Conservation (phyloP, 2,329 filamentous ascomycete species). For the Epichloe coenophiala region DNA sequence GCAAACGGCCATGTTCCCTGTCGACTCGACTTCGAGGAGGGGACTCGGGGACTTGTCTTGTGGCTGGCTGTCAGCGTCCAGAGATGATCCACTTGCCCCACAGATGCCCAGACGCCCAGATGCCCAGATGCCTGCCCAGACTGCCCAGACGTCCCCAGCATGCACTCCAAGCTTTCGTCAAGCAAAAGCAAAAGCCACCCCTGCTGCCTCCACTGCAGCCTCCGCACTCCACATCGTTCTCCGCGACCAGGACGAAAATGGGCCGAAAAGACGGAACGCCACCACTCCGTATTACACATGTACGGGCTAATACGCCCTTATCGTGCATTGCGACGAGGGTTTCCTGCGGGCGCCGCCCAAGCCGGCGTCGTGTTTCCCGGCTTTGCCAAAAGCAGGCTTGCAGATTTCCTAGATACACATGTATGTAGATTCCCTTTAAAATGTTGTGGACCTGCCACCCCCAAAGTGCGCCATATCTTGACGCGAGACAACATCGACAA, state of each 20-base stretch:
- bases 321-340: neutral
- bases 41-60: too few relatives aligned
- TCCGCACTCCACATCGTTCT: conserved; percentile 6
- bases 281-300: neutral
- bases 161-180: neutral
- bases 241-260: conserved; percentile 4
- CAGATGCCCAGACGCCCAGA: neutral
- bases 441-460: conserved; percentile 1
- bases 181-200: neutral
- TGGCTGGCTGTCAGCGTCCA: neutral
- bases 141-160: neutral
- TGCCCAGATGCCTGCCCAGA: too few relatives aligned
- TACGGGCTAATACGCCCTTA: too few relatives aligned
- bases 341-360: conserved; percentile 1
- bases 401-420: neutral
- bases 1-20: conserved; percentile 2
- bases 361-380: neutral
- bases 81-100: neutral
- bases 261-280: conserved; percentile 6
- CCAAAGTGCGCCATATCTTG: neutral
- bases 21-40: neutral
- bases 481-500: too few relatives aligned
- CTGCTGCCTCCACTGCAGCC: conserved; percentile 5
- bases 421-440: neutral
- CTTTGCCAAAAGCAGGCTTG: neutral